Conservation (phyloP, 169 alveolate species). For the Babesia sp. region DNA sequence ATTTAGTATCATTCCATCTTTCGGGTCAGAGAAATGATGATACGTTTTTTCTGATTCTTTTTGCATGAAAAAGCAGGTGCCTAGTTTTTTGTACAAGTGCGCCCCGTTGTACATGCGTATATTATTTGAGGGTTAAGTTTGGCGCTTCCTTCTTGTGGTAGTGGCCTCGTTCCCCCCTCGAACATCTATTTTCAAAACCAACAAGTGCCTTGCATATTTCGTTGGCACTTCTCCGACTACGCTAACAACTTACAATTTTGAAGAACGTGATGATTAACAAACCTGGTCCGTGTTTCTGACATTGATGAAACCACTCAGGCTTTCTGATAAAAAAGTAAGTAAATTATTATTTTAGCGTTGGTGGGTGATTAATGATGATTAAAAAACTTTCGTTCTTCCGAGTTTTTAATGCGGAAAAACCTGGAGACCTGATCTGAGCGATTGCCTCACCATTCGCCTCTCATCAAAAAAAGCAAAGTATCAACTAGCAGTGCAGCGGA, state of each 20-base stretch:
- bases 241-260: background rate
- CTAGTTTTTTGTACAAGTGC: conserved; percentile 21
- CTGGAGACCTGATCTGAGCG: conserved; percentile 70
- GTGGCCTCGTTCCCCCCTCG: conserved; percentile 74
- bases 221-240: background rate
- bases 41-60: conserved; percentile 21
- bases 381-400: conserved; percentile 63
- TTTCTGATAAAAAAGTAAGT: conserved; percentile 7
- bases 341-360: background rate
- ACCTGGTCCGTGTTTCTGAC: conserved; percentile 65
- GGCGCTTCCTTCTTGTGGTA: conserved; percentile 33
- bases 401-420: conserved; percentile 44
- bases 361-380: conserved; percentile 38
- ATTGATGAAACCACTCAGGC: conserved; percentile 44
- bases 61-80: conserved; percentile 68
- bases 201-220: background rate
- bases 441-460: conserved; percentile 17
- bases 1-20: conserved; percentile 56
- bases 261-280: background rate
- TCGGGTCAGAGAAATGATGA: conserved; percentile 73
- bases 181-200: conserved; percentile 20
- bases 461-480: conserved; percentile 43
- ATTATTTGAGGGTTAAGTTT: conserved; percentile 66
- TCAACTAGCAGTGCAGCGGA: conserved; percentile 55
- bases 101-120: conserved; percentile 70